Evolutionary conservation across 2,329 filamentous ascomycete species (phyloP), one percentile per base, ranked within the genome.

Genomic region (Aspergillus sp.): DNA sequence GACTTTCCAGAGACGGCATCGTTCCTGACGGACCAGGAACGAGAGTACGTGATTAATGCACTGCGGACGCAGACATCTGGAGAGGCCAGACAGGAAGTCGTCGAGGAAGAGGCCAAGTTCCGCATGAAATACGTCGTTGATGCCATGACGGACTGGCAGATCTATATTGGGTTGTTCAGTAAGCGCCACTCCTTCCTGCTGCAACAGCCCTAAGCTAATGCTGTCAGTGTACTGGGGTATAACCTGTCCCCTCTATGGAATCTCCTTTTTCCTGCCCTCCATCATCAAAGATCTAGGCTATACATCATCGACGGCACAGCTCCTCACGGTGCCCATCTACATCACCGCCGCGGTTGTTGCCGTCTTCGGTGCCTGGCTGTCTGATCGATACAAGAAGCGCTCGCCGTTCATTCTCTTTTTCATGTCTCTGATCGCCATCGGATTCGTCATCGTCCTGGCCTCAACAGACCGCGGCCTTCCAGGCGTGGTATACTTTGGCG

Each of bases 321-420:
- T 78, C 0, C 67, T 78, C 12, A 78, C 75, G 1, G 71, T 74
- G 60, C 74, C 74, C 0, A 75, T 77, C 45, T 77, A 78, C 53
- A 71, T 76, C 49, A 69, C 71, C 0, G 74, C 76, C 0, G 72
- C 74, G 5, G 57, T 72, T 15, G 65, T 78, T 3, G 70, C 74
- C 3, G 65, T 79, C 5, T 45, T 61, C 5, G 76, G 80, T 0
- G 85, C 85, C 0, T 85, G 80, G 61, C 63, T 85, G 76, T 85
- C 85, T 0, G 85, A 88, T 62, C 74, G 76, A 5, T 72, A 78
- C 0, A 81, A 81, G 24, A 82, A 82, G 65, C 68, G 75, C 30
- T 76, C 73, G n/a, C 83, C 83, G 0, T 87, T 85, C 58, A 79
- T 88, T 48, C 69, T 87, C 12, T 71, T 75, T 13, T 81, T 80